A percentile compares a stretch with the other conserved stretches of the same genome.
phyloP scores from a whole-genome alignment of 106 monocot genomes.

The Dendrobium nobile region DNA sequence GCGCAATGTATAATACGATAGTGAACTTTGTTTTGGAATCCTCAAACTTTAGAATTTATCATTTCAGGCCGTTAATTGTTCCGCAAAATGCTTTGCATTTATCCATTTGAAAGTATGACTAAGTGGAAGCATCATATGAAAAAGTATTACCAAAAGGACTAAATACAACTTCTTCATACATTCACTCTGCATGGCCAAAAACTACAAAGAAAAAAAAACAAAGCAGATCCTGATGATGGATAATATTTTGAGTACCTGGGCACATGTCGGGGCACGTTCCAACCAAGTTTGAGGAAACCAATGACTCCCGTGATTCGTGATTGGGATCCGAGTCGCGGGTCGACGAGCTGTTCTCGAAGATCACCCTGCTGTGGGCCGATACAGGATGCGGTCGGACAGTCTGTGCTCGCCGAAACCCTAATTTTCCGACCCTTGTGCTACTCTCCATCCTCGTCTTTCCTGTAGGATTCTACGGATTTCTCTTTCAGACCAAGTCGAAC shows the following conservation, averaged over 20 bases:
- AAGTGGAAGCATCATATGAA: not conserved
- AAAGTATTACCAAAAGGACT: not conserved
- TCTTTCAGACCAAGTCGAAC: not conserved
- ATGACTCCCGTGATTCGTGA: not conserved
- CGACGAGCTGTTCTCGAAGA: not conserved
- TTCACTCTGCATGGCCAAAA: not conserved
- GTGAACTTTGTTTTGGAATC: not conserved
- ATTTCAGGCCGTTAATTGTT: not conserved
- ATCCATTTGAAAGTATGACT: not conserved
- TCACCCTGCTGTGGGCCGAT: not conserved
- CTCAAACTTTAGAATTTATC: not conserved
- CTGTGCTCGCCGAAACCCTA: not conserved
- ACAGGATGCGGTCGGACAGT: not conserved
- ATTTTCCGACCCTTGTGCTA: not conserved
- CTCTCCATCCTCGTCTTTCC: conserved; percentile 1
- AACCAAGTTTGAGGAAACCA: conserved; percentile 4
- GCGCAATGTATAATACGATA: not conserved
- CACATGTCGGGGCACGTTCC: conserved; percentile 30
- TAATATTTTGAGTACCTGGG: conserved; percentile 9
- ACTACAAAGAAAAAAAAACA: not conserved
- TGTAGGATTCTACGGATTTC: not conserved
- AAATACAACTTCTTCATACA: not conserved
- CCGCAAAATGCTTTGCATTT: not conserved
- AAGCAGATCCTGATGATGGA: not conserved
- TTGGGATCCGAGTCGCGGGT: not conserved